Percentiles rank a stretch among this genome's conserved stretches.
Conservation (phyloP, 2,329 filamentous ascomycete genomes). For the Microcyclosporella mali region DNA sequence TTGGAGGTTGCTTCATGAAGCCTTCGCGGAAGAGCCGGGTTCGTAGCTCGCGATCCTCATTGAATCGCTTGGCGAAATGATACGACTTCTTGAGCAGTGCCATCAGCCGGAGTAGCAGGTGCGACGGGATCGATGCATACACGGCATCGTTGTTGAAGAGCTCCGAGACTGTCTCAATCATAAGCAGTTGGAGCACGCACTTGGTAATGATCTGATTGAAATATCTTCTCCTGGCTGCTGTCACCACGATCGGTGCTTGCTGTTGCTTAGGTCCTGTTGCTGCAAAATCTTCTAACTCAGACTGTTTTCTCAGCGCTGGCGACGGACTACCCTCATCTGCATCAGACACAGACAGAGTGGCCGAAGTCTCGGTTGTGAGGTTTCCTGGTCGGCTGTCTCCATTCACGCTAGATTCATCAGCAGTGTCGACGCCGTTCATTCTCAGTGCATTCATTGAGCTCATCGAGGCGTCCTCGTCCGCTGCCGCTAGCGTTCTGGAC, state of each 20-base stretch:
- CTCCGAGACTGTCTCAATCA: conserved; percentile 99
- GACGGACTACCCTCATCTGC: conserved; percentile 14
- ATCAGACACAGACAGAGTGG: conserved; percentile 14
- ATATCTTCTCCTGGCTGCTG: conserved; percentile 83
- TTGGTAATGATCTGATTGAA: conserved; percentile 99
- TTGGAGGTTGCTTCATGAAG: conserved; percentile 99
- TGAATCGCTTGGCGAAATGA: conserved; percentile 94
- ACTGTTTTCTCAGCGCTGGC: conserved; percentile 22
- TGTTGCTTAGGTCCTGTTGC: conserved; percentile 61
- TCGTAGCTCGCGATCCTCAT: conserved; percentile 90
- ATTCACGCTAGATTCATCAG: conserved; percentile 16
- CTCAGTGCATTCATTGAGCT: conserved; percentile 35
- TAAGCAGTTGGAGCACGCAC: conserved; percentile 92
- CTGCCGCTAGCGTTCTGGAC: conserved; percentile 10
- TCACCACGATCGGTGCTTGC: conserved; percentile 86
- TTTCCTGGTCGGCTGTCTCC: conserved; percentile 11
- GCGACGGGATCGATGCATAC: conserved; percentile 84
- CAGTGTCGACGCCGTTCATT: conserved; percentile 34
- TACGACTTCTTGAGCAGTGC: conserved; percentile 90
- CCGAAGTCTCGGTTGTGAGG: conserved; percentile 10
- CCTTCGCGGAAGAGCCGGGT: conserved; percentile 94
- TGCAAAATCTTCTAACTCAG: conserved; percentile 76
- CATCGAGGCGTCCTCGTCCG: conserved; percentile 16
- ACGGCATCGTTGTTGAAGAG: conserved; percentile 96
- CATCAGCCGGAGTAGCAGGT: conserved; percentile 88